Evolutionary conservation across 768 basidiomycete species (phyloP), one percentile per base, ranked within the genome.

Genomic region (Lentinus brumalis): DNA sequence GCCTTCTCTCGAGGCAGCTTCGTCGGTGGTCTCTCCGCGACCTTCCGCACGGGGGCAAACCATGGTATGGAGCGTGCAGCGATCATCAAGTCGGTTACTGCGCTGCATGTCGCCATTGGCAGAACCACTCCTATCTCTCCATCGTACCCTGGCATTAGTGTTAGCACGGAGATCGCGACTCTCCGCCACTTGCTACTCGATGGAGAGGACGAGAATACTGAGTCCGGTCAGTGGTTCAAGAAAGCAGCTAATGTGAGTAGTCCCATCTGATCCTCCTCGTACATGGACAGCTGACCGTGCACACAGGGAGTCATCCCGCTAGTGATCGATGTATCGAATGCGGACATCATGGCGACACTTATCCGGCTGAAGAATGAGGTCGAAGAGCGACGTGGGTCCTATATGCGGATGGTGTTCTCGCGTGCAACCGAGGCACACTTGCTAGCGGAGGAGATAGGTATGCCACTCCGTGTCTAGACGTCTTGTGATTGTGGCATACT

Each of bases 111-210:
- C 59, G 59, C 67, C 5, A 65, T 84, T 35, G 59, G 63, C 21
- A 65, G 66, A 46, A 76, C 64, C 54, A 79, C 66, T 53, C 68
- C 38, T 39, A 14, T 39, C 3, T 59, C 53, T 18, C 79, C 50
- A 26, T 12, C 18, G 8, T 31, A 39, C 38, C 51, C 63, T 7
- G 56, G 57, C 44, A 41, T 49, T 9, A 89, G 91, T 61, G 79
- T 93, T 32, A 93, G 93, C 73, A 89, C 87, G n/a, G 86, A 94
- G 65, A 87, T 96, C 61, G 88, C 87, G 14, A 78, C 85, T 4
- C 75, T 97, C 47, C 82, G 94, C 1, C 77, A 81, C 8, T 75
- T 94, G 41, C 76, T 96, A 8, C 75, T 87, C 9, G 77, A 67
- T 12, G 67, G 73, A 32, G 65, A 67, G 57, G 66, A 72, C 49